These are phyloP conservation scores for Boletales sp. DNA, from an alignment of 768 basidiomycete genomes.

Conservation along the genomic window DNA sequence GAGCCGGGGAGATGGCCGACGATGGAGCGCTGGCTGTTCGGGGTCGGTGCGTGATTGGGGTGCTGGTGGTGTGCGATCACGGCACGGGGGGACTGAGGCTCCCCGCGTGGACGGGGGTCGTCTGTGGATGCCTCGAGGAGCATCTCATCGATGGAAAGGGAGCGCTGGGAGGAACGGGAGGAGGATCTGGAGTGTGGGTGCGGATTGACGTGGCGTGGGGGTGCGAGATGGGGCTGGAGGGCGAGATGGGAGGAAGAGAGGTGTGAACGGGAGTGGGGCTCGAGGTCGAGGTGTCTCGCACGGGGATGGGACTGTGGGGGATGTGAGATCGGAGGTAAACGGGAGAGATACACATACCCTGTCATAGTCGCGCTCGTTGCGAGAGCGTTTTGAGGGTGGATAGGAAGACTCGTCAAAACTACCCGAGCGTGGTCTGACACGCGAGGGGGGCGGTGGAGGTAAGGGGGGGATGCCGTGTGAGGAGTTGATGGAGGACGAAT, in stretches of 20 bases:
- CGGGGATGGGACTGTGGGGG: slow-evolving; percentile 14
- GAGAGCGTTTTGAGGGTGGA: slow-evolving; percentile 46
- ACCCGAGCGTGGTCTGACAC: slow-evolving; percentile 43
- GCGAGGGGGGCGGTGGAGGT: slow-evolving; percentile 37
- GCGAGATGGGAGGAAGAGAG: slow-evolving; percentile 16
- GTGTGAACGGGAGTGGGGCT: slow-evolving; percentile 26
- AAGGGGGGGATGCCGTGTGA: slow-evolving; percentile 33
- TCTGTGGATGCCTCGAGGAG: slow-evolving; percentile 43
- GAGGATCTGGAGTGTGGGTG: slow-evolving; percentile 26
- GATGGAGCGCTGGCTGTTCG: slow-evolving; percentile 18
- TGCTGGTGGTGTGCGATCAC: slow-evolving; percentile 32
- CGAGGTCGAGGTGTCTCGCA: slow-evolving; percentile 17
- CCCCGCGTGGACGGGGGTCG: slow-evolving; percentile 31
- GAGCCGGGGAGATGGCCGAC: slow-evolving; percentile 18
- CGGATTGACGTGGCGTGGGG: slow-evolving; percentile 12
- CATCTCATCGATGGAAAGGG: slow-evolving; percentile 45
- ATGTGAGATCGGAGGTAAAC: slow-evolving; percentile 2
- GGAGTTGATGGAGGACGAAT: slow-evolving; percentile 23
- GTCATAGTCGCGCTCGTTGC: slow-evolving; percentile 37
- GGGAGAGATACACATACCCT: slow-evolving; percentile 3
- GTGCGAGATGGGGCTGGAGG: slow-evolving; percentile 9
- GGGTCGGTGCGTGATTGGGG: slow-evolving; percentile 16
- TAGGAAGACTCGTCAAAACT: slow-evolving; percentile 37
- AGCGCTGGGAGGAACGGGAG: slow-evolving; percentile 34
- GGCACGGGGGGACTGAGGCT: slow-evolving; percentile 29